phyloP scores from a whole-genome alignment of 192 early-diverging fungal species.

The Pilaira anomala region DNA sequence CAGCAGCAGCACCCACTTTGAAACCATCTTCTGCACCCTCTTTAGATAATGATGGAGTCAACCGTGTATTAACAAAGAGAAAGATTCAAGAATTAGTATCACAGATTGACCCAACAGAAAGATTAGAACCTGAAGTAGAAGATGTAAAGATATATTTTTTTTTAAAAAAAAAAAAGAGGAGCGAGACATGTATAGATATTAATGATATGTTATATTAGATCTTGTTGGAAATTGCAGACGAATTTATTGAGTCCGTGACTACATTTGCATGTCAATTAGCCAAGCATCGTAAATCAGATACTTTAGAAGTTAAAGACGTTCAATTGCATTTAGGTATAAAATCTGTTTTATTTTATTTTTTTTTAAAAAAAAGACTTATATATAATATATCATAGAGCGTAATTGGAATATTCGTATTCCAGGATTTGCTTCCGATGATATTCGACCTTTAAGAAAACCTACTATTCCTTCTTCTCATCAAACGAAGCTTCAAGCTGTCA shows the following conservation, averaged over 20 bases:
- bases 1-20: not conserved
- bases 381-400: constrained; percentile 49
- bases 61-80: constrained; percentile 62
- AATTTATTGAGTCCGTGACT: constrained; percentile 85
- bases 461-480: constrained; percentile 61
- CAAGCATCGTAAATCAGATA: constrained; percentile 75
- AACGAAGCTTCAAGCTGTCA: constrained; percentile 60
- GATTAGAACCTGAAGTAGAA: constrained; percentile 80
- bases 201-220: constrained; percentile 45
- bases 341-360: too few relatives aligned
- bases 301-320: constrained; percentile 81
- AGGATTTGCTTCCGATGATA: constrained; percentile 81
- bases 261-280: constrained; percentile 80
- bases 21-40: not conserved
- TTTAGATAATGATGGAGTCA: constrained; percentile 28
- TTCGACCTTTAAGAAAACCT: constrained; percentile 69
- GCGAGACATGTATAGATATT: not conserved
- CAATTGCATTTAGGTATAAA: constrained; percentile 73
- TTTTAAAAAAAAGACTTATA: not conserved
- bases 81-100: constrained; percentile 85
- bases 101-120: constrained; percentile 76
- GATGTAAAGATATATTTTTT: constrained; percentile 52
- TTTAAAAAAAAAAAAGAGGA: not conserved
- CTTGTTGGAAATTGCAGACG: constrained; percentile 78
- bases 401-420: constrained; percentile 91